Conservation (phyloP, 2,329 filamentous ascomycete genomes). For the Paraphoma sp. region DNA sequence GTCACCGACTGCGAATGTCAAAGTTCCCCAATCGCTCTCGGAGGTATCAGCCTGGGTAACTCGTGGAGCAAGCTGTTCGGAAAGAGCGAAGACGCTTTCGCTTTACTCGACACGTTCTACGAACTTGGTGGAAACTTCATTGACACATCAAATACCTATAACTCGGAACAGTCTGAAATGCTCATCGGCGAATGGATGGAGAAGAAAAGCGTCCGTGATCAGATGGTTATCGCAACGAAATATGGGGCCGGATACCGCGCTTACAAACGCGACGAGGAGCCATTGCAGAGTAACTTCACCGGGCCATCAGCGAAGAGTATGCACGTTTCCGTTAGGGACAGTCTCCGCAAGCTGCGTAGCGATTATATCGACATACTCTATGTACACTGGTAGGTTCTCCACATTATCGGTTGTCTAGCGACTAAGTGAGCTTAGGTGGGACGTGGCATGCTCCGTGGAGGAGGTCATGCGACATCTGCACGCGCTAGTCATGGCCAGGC, state of each 20-base stretch:
- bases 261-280: conserved; percentile 7
- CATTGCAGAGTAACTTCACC: conserved; percentile 16
- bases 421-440: conserved; percentile 38
- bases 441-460: conserved; percentile 48
- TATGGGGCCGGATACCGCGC: conserved; percentile 35
- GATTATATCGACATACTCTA: conserved; percentile 65
- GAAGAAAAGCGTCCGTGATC: conserved; percentile 41
- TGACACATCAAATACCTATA: conserved; percentile 49
- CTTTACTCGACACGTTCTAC: conserved; percentile 71
- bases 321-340: conserved; percentile 12
- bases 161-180: conserved; percentile 46
- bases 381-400: conserved; percentile 45
- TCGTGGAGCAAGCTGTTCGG: conserved; percentile 65
- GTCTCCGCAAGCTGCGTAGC: conserved; percentile 16
- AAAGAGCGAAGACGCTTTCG: conserved; percentile 66
- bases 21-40: conserved; percentile 58
- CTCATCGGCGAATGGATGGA: conserved; percentile 53
- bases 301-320: conserved; percentile 55
- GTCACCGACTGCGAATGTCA: conserved; percentile 67
- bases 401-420: too few species aligned
- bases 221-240: conserved; percentile 50
- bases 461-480: conserved; percentile 31
- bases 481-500: conserved; percentile 45
- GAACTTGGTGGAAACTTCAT: conserved; percentile 74
- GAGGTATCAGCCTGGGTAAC: conserved; percentile 68